phyloP scores from a whole-genome alignment of 768 basidiomycete species.

The Mrakia frigida region DNA sequence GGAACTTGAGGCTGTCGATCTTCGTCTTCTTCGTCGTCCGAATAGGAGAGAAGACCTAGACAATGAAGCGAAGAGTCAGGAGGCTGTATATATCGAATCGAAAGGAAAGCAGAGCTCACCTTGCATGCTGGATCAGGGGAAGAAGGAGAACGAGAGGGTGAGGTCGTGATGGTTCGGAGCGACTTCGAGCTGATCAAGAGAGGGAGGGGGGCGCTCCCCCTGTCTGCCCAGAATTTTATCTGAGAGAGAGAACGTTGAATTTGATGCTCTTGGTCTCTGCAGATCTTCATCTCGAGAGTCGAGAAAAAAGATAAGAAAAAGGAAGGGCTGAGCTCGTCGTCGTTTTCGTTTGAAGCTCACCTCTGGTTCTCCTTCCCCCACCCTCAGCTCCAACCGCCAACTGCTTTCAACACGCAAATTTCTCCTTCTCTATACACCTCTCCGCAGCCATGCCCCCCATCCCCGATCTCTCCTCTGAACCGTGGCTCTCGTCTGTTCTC shows the following conservation, averaged over 20 bases:
- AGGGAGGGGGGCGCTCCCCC: too few relatives aligned
- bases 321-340: too few relatives aligned
- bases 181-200: too few relatives aligned
- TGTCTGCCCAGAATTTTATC: too few relatives aligned
- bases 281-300: too few relatives aligned
- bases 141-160: not conserved
- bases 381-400: not conserved
- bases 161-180: too few relatives aligned
- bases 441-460: not conserved
- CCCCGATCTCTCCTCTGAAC: not conserved
- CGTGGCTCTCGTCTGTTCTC: not conserved
- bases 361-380: not conserved
- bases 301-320: too few relatives aligned
- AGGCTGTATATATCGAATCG: not conserved
- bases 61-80: not conserved
- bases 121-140: not conserved
- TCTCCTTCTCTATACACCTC: not conserved
- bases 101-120: not conserved
- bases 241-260: too few relatives aligned
- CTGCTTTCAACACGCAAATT: too few relatives aligned
- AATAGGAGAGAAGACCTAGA: not conserved
- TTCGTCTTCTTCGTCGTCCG: slow-evolving; percentile 7
- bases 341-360: not conserved
- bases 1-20: not conserved
- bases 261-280: too few relatives aligned